Conservation (phyloP, 352 stramenopile genomes). For the Achlya hypogyna region DNA sequence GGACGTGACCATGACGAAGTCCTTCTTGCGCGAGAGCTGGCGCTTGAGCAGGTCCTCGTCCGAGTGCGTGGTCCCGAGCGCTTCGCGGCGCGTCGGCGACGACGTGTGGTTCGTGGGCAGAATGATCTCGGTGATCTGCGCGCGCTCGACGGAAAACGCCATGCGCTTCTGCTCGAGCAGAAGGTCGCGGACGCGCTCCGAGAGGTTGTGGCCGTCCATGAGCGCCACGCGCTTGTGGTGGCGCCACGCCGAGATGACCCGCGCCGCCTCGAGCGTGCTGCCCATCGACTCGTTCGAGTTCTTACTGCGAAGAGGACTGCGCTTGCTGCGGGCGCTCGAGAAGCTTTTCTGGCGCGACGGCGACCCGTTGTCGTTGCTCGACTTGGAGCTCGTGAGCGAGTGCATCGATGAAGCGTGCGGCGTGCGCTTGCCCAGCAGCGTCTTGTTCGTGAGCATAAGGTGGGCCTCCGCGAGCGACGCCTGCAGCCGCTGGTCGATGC, state of each 20-base stretch:
- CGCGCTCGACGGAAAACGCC: conserved; percentile 72
- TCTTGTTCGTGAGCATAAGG: conserved; percentile 67
- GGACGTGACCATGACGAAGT: conserved; percentile 86
- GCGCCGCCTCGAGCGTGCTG: conserved; percentile 45
- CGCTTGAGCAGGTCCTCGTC: conserved; percentile 75
- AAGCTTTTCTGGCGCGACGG: neutral
- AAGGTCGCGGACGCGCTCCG: conserved; percentile 59
- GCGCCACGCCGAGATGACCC: conserved; percentile 75
- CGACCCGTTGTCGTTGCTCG: conserved; percentile 11
- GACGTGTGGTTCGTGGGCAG: conserved; percentile 40
- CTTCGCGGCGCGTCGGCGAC: neutral
- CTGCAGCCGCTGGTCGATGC: conserved; percentile 65
- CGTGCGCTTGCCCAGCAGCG: conserved; percentile 17
- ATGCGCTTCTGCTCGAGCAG: conserved; percentile 83
- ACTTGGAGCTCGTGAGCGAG: conserved; percentile 9
- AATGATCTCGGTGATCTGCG: conserved; percentile 80
- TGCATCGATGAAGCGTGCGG: conserved; percentile 14
- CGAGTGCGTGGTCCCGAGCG: conserved; percentile 13
- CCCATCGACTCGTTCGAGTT: conserved; percentile 28
- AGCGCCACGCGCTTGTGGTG: conserved; percentile 81
- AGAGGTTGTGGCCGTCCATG: conserved; percentile 83
- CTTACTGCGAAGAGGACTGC: conserved; percentile 32
- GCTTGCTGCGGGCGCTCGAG: conserved; percentile 20
- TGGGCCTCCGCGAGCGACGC: conserved; percentile 69
- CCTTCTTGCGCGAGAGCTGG: conserved; percentile 77